Conservation (phyloP, 176 grass and related monocot species). For the Chrysopogon serrulatus region DNA sequence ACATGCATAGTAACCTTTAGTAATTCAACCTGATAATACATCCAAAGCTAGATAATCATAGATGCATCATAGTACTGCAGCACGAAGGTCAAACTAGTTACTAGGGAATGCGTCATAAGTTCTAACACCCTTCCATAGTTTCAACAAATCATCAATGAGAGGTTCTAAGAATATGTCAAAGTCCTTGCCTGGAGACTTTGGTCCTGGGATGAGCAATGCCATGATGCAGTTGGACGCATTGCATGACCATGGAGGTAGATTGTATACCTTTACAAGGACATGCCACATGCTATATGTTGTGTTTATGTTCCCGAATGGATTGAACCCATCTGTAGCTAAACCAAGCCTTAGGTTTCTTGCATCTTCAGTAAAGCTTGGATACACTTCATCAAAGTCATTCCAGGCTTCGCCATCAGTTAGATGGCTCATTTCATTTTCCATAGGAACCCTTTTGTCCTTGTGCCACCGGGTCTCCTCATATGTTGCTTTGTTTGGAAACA, state of each 20-base stretch:
- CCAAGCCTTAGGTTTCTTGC: not conserved
- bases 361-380: not conserved
- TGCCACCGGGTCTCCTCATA: too few relatives aligned
- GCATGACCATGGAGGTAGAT: slow-evolving; percentile 16
- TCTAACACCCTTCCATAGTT: not conserved
- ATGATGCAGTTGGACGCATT: not conserved
- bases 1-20: not conserved
- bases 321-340: not conserved
- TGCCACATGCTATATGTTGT: not conserved
- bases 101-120: slow-evolving; percentile 3
- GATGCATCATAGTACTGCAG: slow-evolving; percentile 5
- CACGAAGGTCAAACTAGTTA: not conserved
- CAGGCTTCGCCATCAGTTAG: not conserved
- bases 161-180: slow-evolving; percentile 24
- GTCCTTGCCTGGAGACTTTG: not conserved
- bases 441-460: not conserved
- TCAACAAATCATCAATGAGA: slow-evolving; percentile 1
- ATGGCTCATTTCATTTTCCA: not conserved
- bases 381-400: not conserved
- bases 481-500: too few relatives aligned
- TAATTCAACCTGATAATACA: not conserved
- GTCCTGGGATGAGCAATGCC: slow-evolving; percentile 8
- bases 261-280: slow-evolving; percentile 3
- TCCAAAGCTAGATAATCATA: slow-evolving; percentile 9
- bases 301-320: not conserved